Conservation (phyloP, 2,329 filamentous ascomycete species). For the Fusarium palustre region DNA sequence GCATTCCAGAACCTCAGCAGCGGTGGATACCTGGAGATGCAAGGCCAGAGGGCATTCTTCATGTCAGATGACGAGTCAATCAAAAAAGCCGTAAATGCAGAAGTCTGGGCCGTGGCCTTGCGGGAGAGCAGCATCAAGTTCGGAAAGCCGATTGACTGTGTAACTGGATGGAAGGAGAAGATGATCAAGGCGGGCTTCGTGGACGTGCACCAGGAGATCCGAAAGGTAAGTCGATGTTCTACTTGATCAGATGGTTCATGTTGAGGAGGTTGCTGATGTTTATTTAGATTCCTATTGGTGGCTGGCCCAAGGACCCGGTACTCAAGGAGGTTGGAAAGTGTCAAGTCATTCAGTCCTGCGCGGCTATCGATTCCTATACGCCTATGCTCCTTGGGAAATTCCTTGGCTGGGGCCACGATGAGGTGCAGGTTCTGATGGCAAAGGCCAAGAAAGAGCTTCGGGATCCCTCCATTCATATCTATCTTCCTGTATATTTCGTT, state of each 20-base stretch:
- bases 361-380: conserved; percentile 35
- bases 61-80: conserved; percentile 33
- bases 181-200: conserved; percentile 22
- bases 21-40: conserved; percentile 29
- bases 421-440: conserved; percentile 37
- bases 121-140: conserved; percentile 24
- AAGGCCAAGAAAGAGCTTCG: conserved; percentile 40
- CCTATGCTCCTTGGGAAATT: conserved; percentile 32
- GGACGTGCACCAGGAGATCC: conserved; percentile 28
- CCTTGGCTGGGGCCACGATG: conserved; percentile 34
- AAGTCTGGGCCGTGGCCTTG: conserved; percentile 22
- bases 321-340: conserved; percentile 31
- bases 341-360: conserved; percentile 29
- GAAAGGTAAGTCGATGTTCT: conserved; percentile 9
- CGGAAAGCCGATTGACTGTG: conserved; percentile 31
- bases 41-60: conserved; percentile 19
- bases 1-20: conserved; percentile 22
- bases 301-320: conserved; percentile 27
- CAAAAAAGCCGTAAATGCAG: conserved; percentile 26
- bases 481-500: conserved; percentile 30
- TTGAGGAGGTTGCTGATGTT: not conserved
- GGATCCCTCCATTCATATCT: conserved; percentile 36
- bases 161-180: conserved; percentile 22
- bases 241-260: fast-evolving
- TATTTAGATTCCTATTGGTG: conserved; percentile 25